Evolutionary conservation across 306 rosid genomes (phyloP).

Genomic region (Abrus precatorius): DNA sequence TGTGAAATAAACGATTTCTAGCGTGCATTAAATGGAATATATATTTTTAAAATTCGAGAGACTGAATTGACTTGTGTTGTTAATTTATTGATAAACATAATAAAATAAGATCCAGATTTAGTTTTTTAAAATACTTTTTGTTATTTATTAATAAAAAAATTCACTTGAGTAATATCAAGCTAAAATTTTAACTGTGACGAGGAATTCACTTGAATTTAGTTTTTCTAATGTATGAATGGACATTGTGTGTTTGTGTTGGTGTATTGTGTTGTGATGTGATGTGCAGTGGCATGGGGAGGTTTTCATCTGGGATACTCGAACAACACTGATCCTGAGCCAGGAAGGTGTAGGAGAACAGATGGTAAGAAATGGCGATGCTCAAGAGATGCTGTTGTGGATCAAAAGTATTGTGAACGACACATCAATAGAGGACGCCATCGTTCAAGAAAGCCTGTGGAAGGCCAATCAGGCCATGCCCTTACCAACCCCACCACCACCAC

Average conservation of each 20-base stretch:
- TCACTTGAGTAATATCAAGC: too few species aligned
- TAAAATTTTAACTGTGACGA: too few species aligned
- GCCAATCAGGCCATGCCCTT: slow-evolving; percentile 81
- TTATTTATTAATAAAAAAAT: too few species aligned
- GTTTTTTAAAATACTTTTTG: too few species aligned
- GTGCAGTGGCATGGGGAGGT: slow-evolving; percentile 91
- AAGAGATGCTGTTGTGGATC: slow-evolving; percentile 92
- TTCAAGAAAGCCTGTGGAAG: slow-evolving; percentile 99
- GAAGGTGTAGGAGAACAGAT: slow-evolving; percentile 98
- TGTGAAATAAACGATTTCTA: too few species aligned
- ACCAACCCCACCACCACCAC: slow-evolving; percentile 49
- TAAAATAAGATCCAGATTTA: too few species aligned
- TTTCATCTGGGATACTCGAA: slow-evolving; percentile 90
- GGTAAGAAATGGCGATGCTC: slow-evolving; percentile 99
- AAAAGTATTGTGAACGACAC: slow-evolving; percentile 94
- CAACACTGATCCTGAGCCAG: slow-evolving; percentile 98
- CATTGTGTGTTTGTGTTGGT: neutral
- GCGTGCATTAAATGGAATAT: too few species aligned
- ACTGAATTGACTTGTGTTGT: too few species aligned
- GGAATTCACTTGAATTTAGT: too few species aligned
- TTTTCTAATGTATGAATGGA: too few species aligned
- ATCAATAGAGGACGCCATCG: slow-evolving; percentile 99
- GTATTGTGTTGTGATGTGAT: neutral
- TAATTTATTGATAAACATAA: too few species aligned
- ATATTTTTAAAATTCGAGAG: too few species aligned